Base-by-base conservation (phyloP, 306 rosid species). In the Gastrolobium bilobum region DNA sequence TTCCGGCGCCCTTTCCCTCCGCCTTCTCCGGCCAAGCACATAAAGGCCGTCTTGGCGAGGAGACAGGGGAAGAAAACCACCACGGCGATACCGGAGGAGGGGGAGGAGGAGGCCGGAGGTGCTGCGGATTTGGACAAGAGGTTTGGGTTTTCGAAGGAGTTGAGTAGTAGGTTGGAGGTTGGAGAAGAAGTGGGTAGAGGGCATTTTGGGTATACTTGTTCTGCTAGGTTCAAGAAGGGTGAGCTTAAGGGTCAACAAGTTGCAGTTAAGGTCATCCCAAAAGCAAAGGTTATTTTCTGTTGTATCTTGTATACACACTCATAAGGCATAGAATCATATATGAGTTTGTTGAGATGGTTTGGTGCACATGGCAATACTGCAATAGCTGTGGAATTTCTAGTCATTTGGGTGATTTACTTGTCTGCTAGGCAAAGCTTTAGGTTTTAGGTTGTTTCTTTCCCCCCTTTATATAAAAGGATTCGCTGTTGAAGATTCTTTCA, bases 121-220 rank as follows among this genome's bases (percentile, higher is more conserved):
- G 91, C 81, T 56, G 89, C 90, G 58, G 90, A 90, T 75, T 87
- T 96, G 89, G 99, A 96, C 62, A 96, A 90, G 91, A 88, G 98
- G 82, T 96, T 96, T 84, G 99, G 99, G 74, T 96, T 91, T 65
- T 96, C 98, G 0, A 96, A 96, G 63, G 98, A 96, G 90, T 81
- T 96, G 35, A 83, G 79, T 20, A 90, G 89, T 59, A 84, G 88
- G 87, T 61, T 93, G 73, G 99, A 96, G 85, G 89, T 96, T 10
- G 98, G 96, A 48, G 97, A 91, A 47, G 99, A 96, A 79, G 91
- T 96, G 71, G 99, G 99, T 9, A 88, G 97, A 71, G 99, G 99
- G 84, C 99, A 96, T 91, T 96, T 96, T 88, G 99, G 99, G 86
- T 96, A 96, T 84, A 96, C 99, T 84, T 96, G 97, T 80, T 88